Conservation (phyloP, 73 alveolate species). For the Stentor roeselii region DNA sequence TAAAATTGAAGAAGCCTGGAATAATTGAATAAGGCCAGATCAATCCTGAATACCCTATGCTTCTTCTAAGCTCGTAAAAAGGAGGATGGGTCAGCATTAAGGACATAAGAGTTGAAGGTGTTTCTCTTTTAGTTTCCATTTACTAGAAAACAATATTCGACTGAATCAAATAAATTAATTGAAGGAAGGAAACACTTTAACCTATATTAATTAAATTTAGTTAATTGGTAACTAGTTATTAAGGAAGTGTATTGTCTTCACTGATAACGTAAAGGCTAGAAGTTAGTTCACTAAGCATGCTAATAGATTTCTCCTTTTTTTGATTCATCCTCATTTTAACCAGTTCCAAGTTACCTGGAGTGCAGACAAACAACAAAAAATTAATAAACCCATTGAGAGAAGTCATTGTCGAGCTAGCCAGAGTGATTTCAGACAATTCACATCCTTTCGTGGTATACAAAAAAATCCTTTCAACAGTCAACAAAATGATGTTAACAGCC, state of each 20-base stretch:
- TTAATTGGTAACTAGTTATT: no score
- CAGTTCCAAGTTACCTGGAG: no score
- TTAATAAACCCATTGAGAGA: background rate
- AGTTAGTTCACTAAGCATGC: no score
- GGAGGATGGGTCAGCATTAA: background rate
- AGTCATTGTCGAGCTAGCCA: no score
- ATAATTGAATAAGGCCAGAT: background rate
- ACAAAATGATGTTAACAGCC: background rate
- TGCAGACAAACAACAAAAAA: background rate
- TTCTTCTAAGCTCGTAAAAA: background rate
- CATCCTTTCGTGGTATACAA: background rate
- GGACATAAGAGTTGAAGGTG: background rate
- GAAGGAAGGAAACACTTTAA: no score
- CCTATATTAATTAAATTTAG: no score
- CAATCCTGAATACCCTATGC: background rate
- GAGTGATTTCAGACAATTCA: background rate
- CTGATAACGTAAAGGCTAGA: no score
- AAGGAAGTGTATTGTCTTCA: no score
- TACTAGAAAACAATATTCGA: no score
- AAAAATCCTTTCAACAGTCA: background rate
- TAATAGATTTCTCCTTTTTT: no score
- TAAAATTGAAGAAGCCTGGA: background rate
- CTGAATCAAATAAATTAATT: no score
- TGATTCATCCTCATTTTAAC: no score
- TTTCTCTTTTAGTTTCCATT: slow-evolving; percentile 3